A percentile compares a stretch with the other conserved stretches of the same genome.
Conservation (phyloP, 2,329 filamentous ascomycete species). For the Ophiocordyceps polyrhachis-furcata region DNA sequence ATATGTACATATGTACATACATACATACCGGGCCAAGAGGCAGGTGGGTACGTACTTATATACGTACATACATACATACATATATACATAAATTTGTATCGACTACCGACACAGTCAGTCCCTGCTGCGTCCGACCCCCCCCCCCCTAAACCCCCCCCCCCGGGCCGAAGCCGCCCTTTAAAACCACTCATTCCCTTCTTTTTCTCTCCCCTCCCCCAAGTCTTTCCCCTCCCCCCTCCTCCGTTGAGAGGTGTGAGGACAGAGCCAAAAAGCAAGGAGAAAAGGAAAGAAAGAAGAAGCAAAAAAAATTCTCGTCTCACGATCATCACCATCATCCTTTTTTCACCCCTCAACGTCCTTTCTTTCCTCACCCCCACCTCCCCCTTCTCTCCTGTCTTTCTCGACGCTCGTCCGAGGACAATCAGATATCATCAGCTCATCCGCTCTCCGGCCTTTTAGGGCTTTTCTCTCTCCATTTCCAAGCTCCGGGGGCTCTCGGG, state of each 20-base stretch:
- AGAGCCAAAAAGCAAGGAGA: too few relatives aligned
- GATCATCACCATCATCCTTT: neutral
- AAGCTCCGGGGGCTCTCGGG: too few relatives aligned
- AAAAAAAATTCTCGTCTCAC: conserved; percentile 5
- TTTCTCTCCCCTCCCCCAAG: neutral
- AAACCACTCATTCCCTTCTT: conserved; percentile 8
- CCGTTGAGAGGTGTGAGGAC: conserved; percentile 1
- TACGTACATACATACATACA: too few relatives aligned
- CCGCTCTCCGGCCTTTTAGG: too few relatives aligned
- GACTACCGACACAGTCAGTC: neutral
- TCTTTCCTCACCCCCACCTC: neutral
- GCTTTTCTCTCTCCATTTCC: too few relatives aligned
- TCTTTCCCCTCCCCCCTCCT: conserved; percentile 5
- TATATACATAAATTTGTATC: too few relatives aligned
- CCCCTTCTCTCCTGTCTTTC: neutral
- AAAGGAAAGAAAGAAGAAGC: neutral
- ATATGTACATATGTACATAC: too few relatives aligned
- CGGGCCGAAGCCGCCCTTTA: conserved; percentile 16
- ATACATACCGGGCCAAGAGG: neutral
- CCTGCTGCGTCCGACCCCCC: conserved; percentile 3
- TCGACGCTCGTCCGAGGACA: neutral
- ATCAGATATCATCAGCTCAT: too few relatives aligned
- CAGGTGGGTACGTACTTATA: neutral
- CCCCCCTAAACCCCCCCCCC: conserved; percentile 4
- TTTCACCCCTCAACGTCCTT: neutral